phyloP scores from a whole-genome alignment of 2,329 filamentous ascomycete genomes.

The Fusarium scirpi region DNA sequence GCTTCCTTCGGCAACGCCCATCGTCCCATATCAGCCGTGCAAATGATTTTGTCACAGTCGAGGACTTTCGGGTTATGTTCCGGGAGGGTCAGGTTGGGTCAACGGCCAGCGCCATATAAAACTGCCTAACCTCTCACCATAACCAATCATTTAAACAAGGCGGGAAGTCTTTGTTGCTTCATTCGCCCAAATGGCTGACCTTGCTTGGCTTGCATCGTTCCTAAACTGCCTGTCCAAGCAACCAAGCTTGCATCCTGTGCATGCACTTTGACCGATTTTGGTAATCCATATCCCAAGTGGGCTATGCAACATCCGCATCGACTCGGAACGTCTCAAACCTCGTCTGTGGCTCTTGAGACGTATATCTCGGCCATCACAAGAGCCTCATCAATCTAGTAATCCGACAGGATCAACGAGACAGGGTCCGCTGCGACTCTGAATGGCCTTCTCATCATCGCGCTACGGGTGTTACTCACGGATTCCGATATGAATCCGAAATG shows the following conservation, averaged over 20 bases:
- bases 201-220: conserved; percentile 37
- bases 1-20: conserved; percentile 16
- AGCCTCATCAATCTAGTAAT: conserved; percentile 42
- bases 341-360: conserved; percentile 33
- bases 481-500: conserved; percentile 25
- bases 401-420: conserved; percentile 32
- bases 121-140: conserved; percentile 41
- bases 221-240: conserved; percentile 39
- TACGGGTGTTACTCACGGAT: conserved; percentile 38
- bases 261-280: conserved; percentile 41
- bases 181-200: conserved; percentile 36
- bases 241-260: conserved; percentile 32
- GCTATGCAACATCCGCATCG: conserved; percentile 28
- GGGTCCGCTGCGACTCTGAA: conserved; percentile 32
- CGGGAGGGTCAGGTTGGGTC: conserved; percentile 45
- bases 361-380: conserved; percentile 33
- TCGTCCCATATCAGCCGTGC: conserved; percentile 10
- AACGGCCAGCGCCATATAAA: conserved; percentile 45
- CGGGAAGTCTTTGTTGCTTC: conserved; percentile 35
- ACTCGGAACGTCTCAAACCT: conserved; percentile 41
- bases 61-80: conserved; percentile 42
- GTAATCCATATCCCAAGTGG: conserved; percentile 37
- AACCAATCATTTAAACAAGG: conserved; percentile 47
- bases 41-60: conserved; percentile 27
- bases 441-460: conserved; percentile 38